These are phyloP conservation scores for Vigna nakashimae DNA, from an alignment of 306 rosid species.

Conservation along the genomic window DNA sequence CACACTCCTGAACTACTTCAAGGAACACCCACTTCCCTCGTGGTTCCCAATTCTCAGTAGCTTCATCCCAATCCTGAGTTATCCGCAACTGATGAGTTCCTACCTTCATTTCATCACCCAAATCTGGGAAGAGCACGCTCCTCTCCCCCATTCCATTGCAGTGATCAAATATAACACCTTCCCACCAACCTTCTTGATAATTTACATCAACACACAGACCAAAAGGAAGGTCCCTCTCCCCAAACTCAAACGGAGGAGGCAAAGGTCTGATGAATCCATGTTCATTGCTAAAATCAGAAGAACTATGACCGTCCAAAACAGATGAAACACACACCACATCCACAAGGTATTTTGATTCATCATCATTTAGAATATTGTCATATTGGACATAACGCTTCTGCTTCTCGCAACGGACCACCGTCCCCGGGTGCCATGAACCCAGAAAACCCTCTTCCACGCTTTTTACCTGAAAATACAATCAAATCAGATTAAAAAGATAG, in stretches of 20 bases:
- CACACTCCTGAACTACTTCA: slow-evolving; percentile 70
- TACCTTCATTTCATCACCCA: slow-evolving; percentile 74
- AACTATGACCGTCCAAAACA: slow-evolving; percentile 55
- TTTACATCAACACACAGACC: slow-evolving; percentile 79
- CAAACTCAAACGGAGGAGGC: slow-evolving; percentile 54
- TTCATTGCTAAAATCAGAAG: slow-evolving; percentile 18
- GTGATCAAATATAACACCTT: slow-evolving; percentile 82
- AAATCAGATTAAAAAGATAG: too few relatives aligned
- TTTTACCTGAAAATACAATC: slow-evolving; percentile 64
- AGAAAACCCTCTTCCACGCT: slow-evolving; percentile 76
- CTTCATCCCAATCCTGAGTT: slow-evolving; percentile 83
- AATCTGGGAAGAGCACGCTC: slow-evolving; percentile 78
- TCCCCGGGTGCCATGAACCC: slow-evolving; percentile 91
- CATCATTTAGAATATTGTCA: slow-evolving; percentile 58
- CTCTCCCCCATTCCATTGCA: slow-evolving; percentile 61
- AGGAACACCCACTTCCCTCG: slow-evolving; percentile 82
- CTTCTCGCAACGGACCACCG: slow-evolving; percentile 52
- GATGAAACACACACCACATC: slow-evolving; percentile 62
- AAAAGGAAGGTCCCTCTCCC: slow-evolving; percentile 50
- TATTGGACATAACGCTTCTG: slow-evolving; percentile 64
- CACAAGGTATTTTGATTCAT: slow-evolving; percentile 46
- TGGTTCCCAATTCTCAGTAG: slow-evolving; percentile 59
- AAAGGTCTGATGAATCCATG: slow-evolving; percentile 73
- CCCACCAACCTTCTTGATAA: slow-evolving; percentile 91
- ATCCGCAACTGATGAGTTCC: slow-evolving; percentile 53